Evolutionary conservation across 352 stramenopile species (phyloP).

Genomic region (Phytophthora colocasiae): DNA sequence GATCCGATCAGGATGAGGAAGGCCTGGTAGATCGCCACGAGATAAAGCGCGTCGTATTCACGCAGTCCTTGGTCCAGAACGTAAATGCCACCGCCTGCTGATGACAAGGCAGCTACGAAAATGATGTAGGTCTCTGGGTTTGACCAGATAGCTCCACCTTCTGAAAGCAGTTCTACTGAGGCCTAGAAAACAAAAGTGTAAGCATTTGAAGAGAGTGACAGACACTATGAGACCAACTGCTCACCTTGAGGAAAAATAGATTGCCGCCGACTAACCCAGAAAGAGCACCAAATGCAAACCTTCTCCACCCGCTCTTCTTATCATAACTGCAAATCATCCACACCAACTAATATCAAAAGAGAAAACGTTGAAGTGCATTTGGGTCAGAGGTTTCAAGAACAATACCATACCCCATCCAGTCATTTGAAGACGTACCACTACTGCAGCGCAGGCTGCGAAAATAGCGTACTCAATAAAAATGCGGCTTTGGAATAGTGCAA

Average conservation of each 20-base stretch:
- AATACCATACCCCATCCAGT: too few species aligned
- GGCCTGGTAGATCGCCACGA: slow-evolving; percentile 87
- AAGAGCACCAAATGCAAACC: slow-evolving; percentile 84
- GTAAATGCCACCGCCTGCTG: slow-evolving; percentile 82
- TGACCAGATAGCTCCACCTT: slow-evolving; percentile 75
- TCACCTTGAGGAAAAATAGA: slow-evolving; percentile 89
- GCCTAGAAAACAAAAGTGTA: slow-evolving; percentile 41
- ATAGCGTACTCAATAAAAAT: slow-evolving; percentile 81
- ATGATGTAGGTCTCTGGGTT: slow-evolving; percentile 81
- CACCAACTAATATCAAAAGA: slow-evolving; percentile 51
- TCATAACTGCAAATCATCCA: slow-evolving; percentile 77
- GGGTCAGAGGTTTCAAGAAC: slow-evolving; percentile 1
- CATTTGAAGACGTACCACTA: slow-evolving; percentile 46
- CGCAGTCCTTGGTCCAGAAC: slow-evolving; percentile 76
- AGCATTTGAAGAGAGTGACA: not conserved
- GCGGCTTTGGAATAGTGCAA: slow-evolving; percentile 71
- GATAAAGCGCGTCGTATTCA: slow-evolving; percentile 88
- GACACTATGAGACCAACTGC: not conserved
- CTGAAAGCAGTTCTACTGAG: slow-evolving; percentile 79
- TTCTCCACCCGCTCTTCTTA: slow-evolving; percentile 70
- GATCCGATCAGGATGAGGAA: slow-evolving; percentile 89
- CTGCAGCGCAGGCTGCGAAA: slow-evolving; percentile 43
- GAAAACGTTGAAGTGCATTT: slow-evolving; percentile 1
- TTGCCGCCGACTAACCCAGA: slow-evolving; percentile 87
- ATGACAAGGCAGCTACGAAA: slow-evolving; percentile 64